Percentiles rank a stretch among this genome's conserved stretches.
Evolutionary conservation across 768 basidiomycete species (phyloP).

Genomic region (Leccinum broughii): DNA sequence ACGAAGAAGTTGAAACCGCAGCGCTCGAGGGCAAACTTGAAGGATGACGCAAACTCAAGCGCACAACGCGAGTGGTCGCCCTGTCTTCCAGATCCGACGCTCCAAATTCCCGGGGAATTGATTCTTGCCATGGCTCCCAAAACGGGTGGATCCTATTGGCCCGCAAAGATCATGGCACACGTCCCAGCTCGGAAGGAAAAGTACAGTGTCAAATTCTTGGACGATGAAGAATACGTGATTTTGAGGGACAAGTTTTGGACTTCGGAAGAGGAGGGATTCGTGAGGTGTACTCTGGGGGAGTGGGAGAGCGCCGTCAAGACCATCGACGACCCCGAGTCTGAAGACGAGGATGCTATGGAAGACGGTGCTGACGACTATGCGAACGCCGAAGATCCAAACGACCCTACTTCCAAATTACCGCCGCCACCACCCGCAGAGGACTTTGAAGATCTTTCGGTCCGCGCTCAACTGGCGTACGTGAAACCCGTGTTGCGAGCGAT

Average conservation of each 20-base stretch:
- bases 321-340: conserved; percentile 31
- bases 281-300: conserved; percentile 59
- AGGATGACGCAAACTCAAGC: conserved; percentile 11
- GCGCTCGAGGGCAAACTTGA: conserved; percentile 19
- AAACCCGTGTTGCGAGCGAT: conserved; percentile 65
- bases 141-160: conserved; percentile 56
- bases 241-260: conserved; percentile 58
- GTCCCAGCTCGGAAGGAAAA: conserved; percentile 40
- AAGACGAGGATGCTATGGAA: conserved; percentile 27
- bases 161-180: conserved; percentile 59
- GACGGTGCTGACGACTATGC: conserved; percentile 36
- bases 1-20: conserved; percentile 17
- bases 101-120: conserved; percentile 68
- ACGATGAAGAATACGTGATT: conserved; percentile 42
- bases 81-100: conserved; percentile 46
- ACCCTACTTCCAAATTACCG: conserved; percentile 22
- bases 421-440: conserved; percentile 44
- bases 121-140: conserved; percentile 48
- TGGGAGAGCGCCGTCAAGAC: conserved; percentile 47
- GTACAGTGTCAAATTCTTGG: conserved; percentile 63
- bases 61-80: conserved; percentile 35
- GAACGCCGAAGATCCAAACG: conserved; percentile 19
- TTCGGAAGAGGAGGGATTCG: conserved; percentile 59
- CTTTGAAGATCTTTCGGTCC: conserved; percentile 53
- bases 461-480: conserved; percentile 62